Conservation (phyloP, 2,329 filamentous ascomycete genomes). For the Thelonectria olida region DNA sequence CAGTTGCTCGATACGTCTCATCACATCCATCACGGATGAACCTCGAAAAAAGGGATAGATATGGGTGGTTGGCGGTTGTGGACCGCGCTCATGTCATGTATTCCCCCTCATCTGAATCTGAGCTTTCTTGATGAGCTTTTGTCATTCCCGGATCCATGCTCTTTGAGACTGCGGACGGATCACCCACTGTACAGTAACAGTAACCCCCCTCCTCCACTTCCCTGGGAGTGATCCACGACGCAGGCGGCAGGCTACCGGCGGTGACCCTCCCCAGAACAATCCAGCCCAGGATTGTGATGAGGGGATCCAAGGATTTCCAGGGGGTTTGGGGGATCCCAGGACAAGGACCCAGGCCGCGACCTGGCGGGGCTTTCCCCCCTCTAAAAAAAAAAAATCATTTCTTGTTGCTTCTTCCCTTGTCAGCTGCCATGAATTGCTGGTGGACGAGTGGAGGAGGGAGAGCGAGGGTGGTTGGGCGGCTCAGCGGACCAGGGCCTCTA, state of each 20-base stretch:
- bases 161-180: not conserved
- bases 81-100: constrained; percentile 18
- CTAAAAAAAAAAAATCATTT: constrained; percentile 2
- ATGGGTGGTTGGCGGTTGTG: constrained; percentile 23
- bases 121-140: not conserved
- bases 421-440: constrained; percentile 5
- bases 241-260: constrained; percentile 21
- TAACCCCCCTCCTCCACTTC: constrained; percentile 18
- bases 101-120: constrained; percentile 1
- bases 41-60: not conserved
- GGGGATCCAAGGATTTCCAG: constrained; percentile 1
- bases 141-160: constrained; percentile 21
- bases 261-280: constrained; percentile 9
- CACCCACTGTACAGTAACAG: constrained; percentile 2
- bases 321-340: constrained; percentile 1
- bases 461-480: constrained; percentile 19
- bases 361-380: constrained; percentile 11
- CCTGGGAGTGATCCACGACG: constrained; percentile 31
- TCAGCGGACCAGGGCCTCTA: constrained; percentile 20
- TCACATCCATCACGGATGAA: constrained; percentile 3
- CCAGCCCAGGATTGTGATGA: not conserved
- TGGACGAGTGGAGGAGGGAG: constrained; percentile 2
- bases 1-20: constrained; percentile 10
- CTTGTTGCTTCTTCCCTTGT: not conserved
- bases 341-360: constrained; percentile 10